These are phyloP conservation scores for Mucor racemosus DNA, from an alignment of 371 early-diverging fungal genomes.

Conservation along the genomic window DNA sequence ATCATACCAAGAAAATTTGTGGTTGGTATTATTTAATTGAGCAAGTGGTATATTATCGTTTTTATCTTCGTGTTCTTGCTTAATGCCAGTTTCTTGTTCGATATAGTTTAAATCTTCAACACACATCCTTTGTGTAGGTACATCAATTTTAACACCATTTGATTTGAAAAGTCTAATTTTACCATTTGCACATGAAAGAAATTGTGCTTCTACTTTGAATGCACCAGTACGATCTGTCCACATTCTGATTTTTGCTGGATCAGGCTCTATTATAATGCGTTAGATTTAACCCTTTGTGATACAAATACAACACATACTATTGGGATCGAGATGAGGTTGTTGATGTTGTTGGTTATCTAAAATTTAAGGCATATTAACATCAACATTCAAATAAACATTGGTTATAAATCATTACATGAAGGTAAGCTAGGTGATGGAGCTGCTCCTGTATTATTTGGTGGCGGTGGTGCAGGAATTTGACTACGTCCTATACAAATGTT, in stretches of 20 bases:
- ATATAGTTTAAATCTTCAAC: constrained; percentile 71
- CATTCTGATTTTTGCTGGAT: constrained; percentile 68
- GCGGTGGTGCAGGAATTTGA: constrained; percentile 31
- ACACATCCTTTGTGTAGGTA: constrained; percentile 88
- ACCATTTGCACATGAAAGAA: constrained; percentile 73
- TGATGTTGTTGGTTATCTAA: background rate
- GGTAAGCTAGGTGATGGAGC: background rate
- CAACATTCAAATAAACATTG: background rate
- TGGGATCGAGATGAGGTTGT: constrained; percentile 11
- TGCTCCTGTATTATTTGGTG: background rate
- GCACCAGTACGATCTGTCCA: constrained; percentile 94
- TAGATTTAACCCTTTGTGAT: background rate
- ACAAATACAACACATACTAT: constrained; percentile 11
- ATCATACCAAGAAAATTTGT: constrained; percentile 83
- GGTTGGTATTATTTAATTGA: constrained; percentile 30
- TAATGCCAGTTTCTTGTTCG: constrained; percentile 55
- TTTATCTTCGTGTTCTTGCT: constrained; percentile 47
- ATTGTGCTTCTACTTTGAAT: constrained; percentile 92
- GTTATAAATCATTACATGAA: background rate
- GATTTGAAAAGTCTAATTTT: constrained; percentile 89
- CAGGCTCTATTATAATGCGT: constrained; percentile 33
- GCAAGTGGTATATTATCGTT: constrained; percentile 56
- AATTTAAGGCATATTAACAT: background rate
- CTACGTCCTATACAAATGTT: constrained; percentile 20
- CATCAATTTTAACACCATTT: constrained; percentile 93